Conservation (phyloP, 805 yeast species). For the Grigorovia transvaalensis region DNA sequence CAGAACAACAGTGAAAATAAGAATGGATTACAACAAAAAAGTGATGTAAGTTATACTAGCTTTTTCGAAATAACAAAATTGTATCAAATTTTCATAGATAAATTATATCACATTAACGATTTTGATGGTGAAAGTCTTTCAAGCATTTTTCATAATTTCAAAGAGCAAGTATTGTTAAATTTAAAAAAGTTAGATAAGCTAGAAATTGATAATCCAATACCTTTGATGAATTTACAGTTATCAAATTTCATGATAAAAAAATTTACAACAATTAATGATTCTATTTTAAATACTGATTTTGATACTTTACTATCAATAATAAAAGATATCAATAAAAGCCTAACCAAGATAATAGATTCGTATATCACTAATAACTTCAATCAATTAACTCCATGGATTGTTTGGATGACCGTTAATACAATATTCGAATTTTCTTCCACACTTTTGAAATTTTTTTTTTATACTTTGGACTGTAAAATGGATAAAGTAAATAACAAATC, state of each 20-base stretch:
- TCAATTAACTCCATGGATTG: slow-evolving; percentile 5
- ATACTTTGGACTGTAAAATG: not conserved
- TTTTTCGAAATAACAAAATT: not conserved
- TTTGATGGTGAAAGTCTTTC: not conserved
- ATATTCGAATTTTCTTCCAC: slow-evolving; percentile 3
- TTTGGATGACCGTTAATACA: slow-evolving; percentile 1
- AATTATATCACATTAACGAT: not conserved
- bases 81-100: not conserved
- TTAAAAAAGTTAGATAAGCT: too few relatives aligned
- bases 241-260: slow-evolving; percentile 1
- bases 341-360: slow-evolving; percentile 3
- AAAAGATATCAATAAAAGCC: slow-evolving; percentile 1
- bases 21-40: not conserved
- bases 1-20: not conserved
- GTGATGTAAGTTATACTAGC: not conserved
- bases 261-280: slow-evolving; percentile 1
- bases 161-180: not conserved
- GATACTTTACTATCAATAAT: slow-evolving; percentile 1
- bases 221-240: not conserved
- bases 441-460: slow-evolving; percentile 1
- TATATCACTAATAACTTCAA: slow-evolving; percentile 5
- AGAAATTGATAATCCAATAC: not conserved
- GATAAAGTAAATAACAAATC: not conserved
- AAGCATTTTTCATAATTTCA: not conserved
- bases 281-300: not conserved